Percentiles rank a stretch among this genome's conserved stretches.
Conservation (phyloP, 1,284 basidiomycete species). For the Cerrena zonata region DNA sequence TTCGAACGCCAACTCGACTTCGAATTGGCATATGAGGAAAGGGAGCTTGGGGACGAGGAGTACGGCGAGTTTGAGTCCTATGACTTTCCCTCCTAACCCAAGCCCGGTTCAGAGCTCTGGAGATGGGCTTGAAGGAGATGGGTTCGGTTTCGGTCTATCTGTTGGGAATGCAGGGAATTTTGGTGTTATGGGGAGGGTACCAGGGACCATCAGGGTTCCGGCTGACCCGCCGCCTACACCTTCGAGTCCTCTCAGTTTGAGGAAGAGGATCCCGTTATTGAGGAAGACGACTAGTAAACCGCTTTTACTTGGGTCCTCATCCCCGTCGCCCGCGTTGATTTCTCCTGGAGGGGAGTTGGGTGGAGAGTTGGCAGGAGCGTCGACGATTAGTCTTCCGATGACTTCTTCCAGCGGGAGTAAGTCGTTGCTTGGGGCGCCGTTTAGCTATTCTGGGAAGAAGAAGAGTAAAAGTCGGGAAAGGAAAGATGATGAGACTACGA, state of each 20-base stretch:
- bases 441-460: background rate
- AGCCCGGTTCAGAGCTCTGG: background rate
- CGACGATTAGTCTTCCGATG: background rate
- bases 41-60: background rate
- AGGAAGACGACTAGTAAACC: background rate
- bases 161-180: no score
- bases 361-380: background rate
- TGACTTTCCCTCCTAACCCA: background rate
- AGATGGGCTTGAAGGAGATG: no score
- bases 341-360: no score
- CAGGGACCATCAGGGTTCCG: background rate
- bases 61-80: constrained; percentile 1
- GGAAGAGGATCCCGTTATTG: constrained; percentile 1
- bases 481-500: background rate
- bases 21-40: background rate
- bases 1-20: background rate
- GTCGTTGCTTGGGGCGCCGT: constrained; percentile 1
- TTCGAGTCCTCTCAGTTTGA: background rate
- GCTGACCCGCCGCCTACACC: background rate
- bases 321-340: no score
- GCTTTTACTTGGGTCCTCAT: background rate
- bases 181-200: no score
- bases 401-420: background rate
- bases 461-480: background rate
- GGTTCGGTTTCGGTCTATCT: no score